Evolutionary conservation across 805 yeast species (phyloP).

Genomic region (Candida krabiensis): DNA sequence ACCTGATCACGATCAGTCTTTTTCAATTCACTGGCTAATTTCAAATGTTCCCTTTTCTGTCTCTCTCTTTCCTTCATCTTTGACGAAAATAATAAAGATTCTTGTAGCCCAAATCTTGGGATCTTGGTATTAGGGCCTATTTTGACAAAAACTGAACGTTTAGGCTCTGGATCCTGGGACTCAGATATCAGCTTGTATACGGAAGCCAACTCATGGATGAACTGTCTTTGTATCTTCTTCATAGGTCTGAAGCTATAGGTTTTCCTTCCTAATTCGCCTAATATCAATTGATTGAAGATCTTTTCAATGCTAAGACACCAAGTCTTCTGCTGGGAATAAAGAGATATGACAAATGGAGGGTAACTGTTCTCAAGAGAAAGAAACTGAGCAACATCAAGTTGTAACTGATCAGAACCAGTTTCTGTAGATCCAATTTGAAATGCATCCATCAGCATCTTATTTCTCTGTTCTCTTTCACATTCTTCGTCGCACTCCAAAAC

Average conservation of each 20-base stretch:
- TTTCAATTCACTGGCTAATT: constrained; percentile 25
- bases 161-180: constrained; percentile 81
- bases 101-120: constrained; percentile 49
- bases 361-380: constrained; percentile 37
- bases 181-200: constrained; percentile 61
- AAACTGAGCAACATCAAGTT: constrained; percentile 25
- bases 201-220: constrained; percentile 67
- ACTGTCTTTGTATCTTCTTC: constrained; percentile 65
- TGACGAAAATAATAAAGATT: constrained; percentile 39
- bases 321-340: constrained; percentile 52
- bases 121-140: constrained; percentile 30
- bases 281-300: constrained; percentile 49
- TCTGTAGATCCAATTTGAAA: constrained; percentile 35
- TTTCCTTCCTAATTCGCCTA: constrained; percentile 35
- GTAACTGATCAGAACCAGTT: constrained; percentile 18
- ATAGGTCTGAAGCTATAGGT: constrained; percentile 70
- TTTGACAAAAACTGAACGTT: constrained; percentile 66
- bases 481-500: constrained; percentile 66
- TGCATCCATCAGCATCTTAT: constrained; percentile 61
- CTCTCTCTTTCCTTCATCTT: constrained; percentile 29
- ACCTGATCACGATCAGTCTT: constrained; percentile 20
- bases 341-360: constrained; percentile 44
- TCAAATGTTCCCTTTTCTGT: constrained; percentile 28
- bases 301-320: constrained; percentile 73
- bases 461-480: constrained; percentile 63